Evolutionary conservation across 164 flowering plant genomes (phyloP).

Genomic region (Amborella trichopoda): DNA sequence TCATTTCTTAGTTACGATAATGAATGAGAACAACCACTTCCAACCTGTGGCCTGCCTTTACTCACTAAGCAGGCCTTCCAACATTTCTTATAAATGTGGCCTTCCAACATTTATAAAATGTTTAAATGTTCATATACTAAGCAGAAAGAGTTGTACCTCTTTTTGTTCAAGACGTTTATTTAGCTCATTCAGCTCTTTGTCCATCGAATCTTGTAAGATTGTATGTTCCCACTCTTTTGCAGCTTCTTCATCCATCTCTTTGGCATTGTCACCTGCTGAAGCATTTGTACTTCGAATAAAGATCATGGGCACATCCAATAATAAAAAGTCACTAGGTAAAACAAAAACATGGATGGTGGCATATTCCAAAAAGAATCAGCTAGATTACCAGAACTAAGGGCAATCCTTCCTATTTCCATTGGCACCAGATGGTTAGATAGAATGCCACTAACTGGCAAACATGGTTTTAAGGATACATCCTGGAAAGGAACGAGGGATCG

Average conservation of each 20-base stretch:
- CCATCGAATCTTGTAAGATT: conserved; percentile 76
- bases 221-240: conserved; percentile 97
- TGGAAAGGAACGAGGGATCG: conserved; percentile 8
- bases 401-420: conserved; percentile 2
- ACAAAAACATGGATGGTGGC: background rate
- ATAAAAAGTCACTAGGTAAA: background rate
- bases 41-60: too few species aligned
- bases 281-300: too few species aligned
- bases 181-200: conserved; percentile 79
- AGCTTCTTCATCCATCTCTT: conserved; percentile 76
- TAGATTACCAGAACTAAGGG: background rate
- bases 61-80: too few species aligned
- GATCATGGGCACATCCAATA: background rate
- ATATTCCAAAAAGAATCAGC: background rate
- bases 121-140: too few species aligned
- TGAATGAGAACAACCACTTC: too few species aligned
- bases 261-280: conserved; percentile 49
- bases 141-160: too few species aligned
- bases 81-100: too few species aligned
- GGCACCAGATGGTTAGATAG: conserved; percentile 1
- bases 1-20: too few species aligned
- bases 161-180: conserved; percentile 82
- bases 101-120: too few species aligned
- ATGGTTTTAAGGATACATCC: background rate
- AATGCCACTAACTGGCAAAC: background rate